Conservation (phyloP, 1,139 yeast species). For the Sugiyamaella xylanicola region DNA sequence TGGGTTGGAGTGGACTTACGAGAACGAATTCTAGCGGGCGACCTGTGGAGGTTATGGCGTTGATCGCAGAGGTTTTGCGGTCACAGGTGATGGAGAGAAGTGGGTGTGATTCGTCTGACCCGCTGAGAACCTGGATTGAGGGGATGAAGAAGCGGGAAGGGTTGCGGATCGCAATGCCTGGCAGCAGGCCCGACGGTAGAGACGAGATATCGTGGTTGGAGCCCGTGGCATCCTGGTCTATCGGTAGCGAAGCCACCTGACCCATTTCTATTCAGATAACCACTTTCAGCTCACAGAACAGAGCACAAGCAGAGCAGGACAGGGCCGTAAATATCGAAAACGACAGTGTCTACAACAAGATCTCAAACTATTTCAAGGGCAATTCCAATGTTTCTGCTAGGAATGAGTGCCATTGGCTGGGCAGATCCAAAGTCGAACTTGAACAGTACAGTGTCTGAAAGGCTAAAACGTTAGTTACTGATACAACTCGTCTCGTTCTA, state of each 20-base stretch:
- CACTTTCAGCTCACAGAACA: not conserved
- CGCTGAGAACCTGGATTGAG: slow-evolving; percentile 23
- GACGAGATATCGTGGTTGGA: not conserved
- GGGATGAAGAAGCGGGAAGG: slow-evolving; percentile 31
- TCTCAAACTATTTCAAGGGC: too few relatives aligned
- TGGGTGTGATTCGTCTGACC: slow-evolving; percentile 7
- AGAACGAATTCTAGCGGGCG: slow-evolving; percentile 19
- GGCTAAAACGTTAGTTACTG: too few relatives aligned
- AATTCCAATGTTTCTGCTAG: too few relatives aligned
- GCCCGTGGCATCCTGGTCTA: slow-evolving; percentile 19
- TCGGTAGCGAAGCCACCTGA: slow-evolving; percentile 32
- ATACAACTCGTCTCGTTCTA: too few relatives aligned
- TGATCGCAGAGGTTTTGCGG: slow-evolving; percentile 17
- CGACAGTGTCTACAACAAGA: too few relatives aligned
- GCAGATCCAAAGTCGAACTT: too few relatives aligned
- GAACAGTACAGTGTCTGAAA: too few relatives aligned
- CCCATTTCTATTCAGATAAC: slow-evolving; percentile 28
- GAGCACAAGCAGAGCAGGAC: not conserved
- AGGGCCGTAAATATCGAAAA: not conserved
- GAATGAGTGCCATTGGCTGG: too few relatives aligned
- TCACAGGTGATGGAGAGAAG: slow-evolving; percentile 18
- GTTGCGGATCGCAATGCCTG: slow-evolving; percentile 30
- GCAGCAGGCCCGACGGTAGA: slow-evolving; percentile 20
- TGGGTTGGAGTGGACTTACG: not conserved
- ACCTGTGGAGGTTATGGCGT: slow-evolving; percentile 5